Percentiles rank a stretch among this genome's conserved stretches.
phyloP scores from a whole-genome alignment of 2,329 filamentous ascomycete genomes.

The Nemania sp. region DNA sequence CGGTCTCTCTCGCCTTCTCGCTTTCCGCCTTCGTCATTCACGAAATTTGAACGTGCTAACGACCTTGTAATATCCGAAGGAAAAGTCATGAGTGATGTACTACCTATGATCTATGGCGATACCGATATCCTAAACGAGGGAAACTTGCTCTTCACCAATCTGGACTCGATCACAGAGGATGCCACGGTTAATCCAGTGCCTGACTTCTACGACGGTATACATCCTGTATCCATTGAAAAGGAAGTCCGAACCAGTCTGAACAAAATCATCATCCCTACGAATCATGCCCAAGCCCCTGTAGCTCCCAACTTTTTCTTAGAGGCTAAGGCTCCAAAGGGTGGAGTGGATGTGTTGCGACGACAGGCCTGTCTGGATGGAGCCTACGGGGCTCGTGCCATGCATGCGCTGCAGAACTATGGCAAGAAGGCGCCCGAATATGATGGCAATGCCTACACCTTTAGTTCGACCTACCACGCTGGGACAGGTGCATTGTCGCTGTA shows the following conservation, averaged over 20 bases:
- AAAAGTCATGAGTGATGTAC: constrained; percentile 11
- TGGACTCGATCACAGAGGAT: constrained; percentile 14
- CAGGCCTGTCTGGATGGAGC: constrained; percentile 8
- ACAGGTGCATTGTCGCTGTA: constrained; percentile 42
- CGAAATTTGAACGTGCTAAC: constrained; percentile 27
- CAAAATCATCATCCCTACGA: background rate
- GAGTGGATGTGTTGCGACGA: background rate
- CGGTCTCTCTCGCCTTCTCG: constrained; percentile 29
- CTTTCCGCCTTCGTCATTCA: constrained; percentile 27
- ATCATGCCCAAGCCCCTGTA: constrained; percentile 12
- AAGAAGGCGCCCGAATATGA: constrained; percentile 41
- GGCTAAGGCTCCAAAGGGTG: background rate
- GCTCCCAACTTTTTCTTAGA: constrained; percentile 18
- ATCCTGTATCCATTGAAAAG: background rate
- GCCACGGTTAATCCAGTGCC: background rate
- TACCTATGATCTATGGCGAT: constrained; percentile 12
- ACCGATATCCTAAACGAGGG: constrained; percentile 17
- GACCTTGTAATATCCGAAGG: constrained; percentile 15
- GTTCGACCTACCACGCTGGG: constrained; percentile 44
- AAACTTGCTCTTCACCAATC: constrained; percentile 18
- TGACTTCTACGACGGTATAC: constrained; percentile 6
- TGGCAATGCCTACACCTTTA: constrained; percentile 45
- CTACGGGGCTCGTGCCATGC: background rate
- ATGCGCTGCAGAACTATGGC: background rate
- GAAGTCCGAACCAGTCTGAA: too few relatives aligned